These are phyloP conservation scores for Annona cherimola DNA, from an alignment of 164 flowering plant genomes.

Conservation along the genomic window DNA sequence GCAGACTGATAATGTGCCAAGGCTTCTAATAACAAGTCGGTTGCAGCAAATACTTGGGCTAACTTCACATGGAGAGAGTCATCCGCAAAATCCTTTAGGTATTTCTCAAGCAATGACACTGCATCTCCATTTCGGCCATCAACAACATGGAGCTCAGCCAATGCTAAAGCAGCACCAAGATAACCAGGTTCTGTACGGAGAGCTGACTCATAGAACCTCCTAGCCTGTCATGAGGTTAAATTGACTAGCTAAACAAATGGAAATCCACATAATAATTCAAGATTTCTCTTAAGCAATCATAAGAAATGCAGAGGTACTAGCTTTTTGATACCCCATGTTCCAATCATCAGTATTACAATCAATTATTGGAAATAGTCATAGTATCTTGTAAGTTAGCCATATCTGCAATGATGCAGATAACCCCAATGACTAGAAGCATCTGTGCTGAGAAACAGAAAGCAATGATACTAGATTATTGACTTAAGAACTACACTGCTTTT, in stretches of 20 bases:
- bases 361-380: too few species aligned
- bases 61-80: conserved; percentile 91
- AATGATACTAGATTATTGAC: too few species aligned
- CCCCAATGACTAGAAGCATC: too few species aligned
- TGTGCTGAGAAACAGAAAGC: too few species aligned
- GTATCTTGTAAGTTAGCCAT: too few species aligned
- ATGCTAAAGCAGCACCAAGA: conserved; percentile 92
- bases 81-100: conserved; percentile 91
- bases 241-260: neutral
- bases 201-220: conserved; percentile 92
- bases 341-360: neutral
- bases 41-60: conserved; percentile 89
- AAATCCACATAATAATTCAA: neutral
- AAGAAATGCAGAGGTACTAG: neutral
- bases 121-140: conserved; percentile 92
- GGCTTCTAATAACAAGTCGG: conserved; percentile 86
- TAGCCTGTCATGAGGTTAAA: conserved; percentile 49
- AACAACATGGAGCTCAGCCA: conserved; percentile 88
- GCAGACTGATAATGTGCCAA: conserved; percentile 91
- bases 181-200: conserved; percentile 93
- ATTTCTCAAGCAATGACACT: conserved; percentile 73
- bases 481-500: too few species aligned
- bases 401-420: too few species aligned
- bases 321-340: neutral
- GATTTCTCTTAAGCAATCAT: neutral